Evolutionary conservation across 192 early-diverging fungal species (phyloP).

Genomic region (Anaeromyces robustus): DNA sequence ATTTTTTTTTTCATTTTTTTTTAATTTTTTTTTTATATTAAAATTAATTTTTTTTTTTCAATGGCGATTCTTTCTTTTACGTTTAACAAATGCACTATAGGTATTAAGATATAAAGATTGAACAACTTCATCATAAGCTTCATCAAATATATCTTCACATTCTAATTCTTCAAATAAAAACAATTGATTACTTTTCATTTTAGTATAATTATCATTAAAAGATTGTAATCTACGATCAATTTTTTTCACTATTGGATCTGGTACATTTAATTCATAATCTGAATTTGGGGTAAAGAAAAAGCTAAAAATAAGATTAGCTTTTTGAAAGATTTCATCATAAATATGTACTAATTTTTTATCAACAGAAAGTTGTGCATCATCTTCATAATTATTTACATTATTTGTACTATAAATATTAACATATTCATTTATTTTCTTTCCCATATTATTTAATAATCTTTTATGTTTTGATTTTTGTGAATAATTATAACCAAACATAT

Average conservation of each 20-base stretch:
- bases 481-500: too few species aligned
- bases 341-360: background rate
- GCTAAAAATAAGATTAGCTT: background rate
- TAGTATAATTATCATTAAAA: background rate
- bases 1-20: too few species aligned
- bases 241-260: background rate
- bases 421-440: background rate
- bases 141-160: background rate
- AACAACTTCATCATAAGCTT: background rate
- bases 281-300: background rate
- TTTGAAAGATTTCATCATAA: background rate
- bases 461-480: background rate
- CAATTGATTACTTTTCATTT: background rate
- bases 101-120: background rate
- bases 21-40: background rate
- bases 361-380: background rate
- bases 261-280: background rate
- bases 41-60: too few species aligned
- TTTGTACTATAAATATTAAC: background rate
- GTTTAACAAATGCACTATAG: background rate
- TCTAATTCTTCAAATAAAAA: background rate
- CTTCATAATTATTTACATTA: background rate
- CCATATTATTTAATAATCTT: background rate
- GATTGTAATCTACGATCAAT: background rate
- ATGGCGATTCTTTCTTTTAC: background rate